A percentile compares a stretch with the other conserved stretches of the same genome.
These are phyloP conservation scores for Neonectria hederae DNA, from an alignment of 2,329 filamentous ascomycete genomes.

Conservation along the genomic window DNA sequence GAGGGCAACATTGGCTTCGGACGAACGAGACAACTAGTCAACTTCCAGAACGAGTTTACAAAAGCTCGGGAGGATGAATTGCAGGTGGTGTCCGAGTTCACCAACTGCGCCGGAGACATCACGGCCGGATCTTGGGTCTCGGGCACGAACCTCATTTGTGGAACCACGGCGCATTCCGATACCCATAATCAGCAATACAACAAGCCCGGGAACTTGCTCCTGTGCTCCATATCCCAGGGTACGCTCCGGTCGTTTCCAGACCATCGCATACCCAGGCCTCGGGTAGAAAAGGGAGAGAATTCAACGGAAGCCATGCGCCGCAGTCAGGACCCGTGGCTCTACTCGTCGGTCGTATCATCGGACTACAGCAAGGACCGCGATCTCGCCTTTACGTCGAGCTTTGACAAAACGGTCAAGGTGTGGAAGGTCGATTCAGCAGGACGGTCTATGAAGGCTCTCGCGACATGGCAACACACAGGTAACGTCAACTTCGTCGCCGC, in stretches of 20 bases:
- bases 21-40: constrained; percentile 51
- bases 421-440: constrained; percentile 58
- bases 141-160: constrained; percentile 65
- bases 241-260: constrained; percentile 63
- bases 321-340: constrained; percentile 70
- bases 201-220: constrained; percentile 68
- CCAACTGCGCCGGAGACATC: constrained; percentile 70
- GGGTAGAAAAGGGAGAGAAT: constrained; percentile 64
- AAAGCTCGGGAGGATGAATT: constrained; percentile 62
- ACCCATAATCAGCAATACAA: constrained; percentile 73
- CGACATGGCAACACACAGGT: constrained; percentile 65
- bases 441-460: constrained; percentile 52
- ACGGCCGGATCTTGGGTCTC: constrained; percentile 67
- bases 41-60: constrained; percentile 57
- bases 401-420: constrained; percentile 68
- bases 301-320: constrained; percentile 64
- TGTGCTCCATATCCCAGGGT: constrained; percentile 59
- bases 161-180: constrained; percentile 70
- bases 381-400: constrained; percentile 67
- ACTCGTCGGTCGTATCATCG: constrained; percentile 70
- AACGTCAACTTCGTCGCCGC: constrained; percentile 71
- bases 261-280: constrained; percentile 65
- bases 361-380: constrained; percentile 60
- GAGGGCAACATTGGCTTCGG: constrained; percentile 56
- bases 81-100: constrained; percentile 63